A percentile compares a stretch with the other conserved stretches of the same genome.
Conservation (phyloP, 768 basidiomycete genomes). For the Crepidotus variabilis region DNA sequence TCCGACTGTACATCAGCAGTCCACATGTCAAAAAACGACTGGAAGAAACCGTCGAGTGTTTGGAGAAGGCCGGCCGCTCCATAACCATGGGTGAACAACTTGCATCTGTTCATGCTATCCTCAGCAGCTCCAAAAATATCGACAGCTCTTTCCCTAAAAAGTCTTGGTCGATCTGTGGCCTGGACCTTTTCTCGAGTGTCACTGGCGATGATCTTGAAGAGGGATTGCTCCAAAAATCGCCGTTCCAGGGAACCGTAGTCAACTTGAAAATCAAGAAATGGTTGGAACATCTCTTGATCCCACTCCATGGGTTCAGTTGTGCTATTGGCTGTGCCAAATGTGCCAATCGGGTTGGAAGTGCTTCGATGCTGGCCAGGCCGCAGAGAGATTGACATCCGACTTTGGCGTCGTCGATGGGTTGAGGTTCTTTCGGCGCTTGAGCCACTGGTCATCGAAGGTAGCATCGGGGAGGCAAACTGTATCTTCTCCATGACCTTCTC, state of each 20-base stretch:
- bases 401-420: constrained; percentile 48
- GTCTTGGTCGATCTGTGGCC: constrained; percentile 50
- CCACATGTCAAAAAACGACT: constrained; percentile 66
- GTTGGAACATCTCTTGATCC: constrained; percentile 92
- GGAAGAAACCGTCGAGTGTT: constrained; percentile 69
- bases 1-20: constrained; percentile 47
- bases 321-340: constrained; percentile 18
- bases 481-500: constrained; percentile 79
- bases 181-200: constrained; percentile 37
- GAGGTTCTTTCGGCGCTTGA: constrained; percentile 22
- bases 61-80: constrained; percentile 70
- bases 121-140: constrained; percentile 78
- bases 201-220: constrained; percentile 44
- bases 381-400: constrained; percentile 65
- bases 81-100: constrained; percentile 86
- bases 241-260: constrained; percentile 81
- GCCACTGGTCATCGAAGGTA: constrained; percentile 7
- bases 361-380: constrained; percentile 36
- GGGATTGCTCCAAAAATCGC: constrained; percentile 56
- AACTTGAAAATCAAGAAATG: constrained; percentile 87
- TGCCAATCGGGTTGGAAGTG: constrained; percentile 19
- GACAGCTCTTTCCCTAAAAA: constrained; percentile 70
- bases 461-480: constrained; percentile 26
- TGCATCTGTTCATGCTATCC: constrained; percentile 72
- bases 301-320: constrained; percentile 54